Evolutionary conservation across 2,329 filamentous ascomycete genomes (phyloP), one percentile per base, ranked within the genome.

Genomic region (Raffaelea arxii): DNA sequence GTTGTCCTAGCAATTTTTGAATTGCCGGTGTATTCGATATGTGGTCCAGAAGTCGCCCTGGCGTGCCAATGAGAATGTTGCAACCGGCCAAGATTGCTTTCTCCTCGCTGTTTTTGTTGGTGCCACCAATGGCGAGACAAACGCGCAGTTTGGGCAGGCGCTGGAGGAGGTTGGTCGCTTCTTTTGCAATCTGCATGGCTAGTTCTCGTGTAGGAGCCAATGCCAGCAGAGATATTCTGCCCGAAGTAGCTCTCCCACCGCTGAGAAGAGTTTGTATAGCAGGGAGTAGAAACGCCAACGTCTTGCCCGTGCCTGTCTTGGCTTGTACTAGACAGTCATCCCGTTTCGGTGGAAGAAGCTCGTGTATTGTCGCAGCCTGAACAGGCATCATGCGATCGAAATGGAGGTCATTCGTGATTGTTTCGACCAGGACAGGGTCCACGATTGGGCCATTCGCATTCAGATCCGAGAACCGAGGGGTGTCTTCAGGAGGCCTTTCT

Each of bases 291-390:
- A 94, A 94, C 41, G 84, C 87, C 46, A 92, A 65, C 0, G 87
- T 94, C 67, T 94, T 94, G 55, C 87, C 87, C 0, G 88, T 94
- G 54, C 87, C 87, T 1, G 87, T 94, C 68, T 85, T 90, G 44
- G 87, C 87, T 63, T 92, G 87, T 6, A 86, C 87, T 49, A 94
- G 69, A 49, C 79, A 68, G 57, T 77, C 74, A 44, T 56, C 60
- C 23, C 65, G 62, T 43, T 62, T 63, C 0, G 66, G 65, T n/a
- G 67, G 65, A 11, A 74, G 65, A 46, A 75, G 65, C 44, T 68
- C 64, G 49, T 64, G 59, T 12, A 77, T 62, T 3, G 72, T 75
- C 16, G 72, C 68, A 16, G 72, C 69, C 60, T 77, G 74, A 2
- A 77, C 74, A 12, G 73, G 71, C 49, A 71, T 74, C 74, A 77